Evolutionary conservation across 148 eudicot species (phyloP).

Genomic region (Limonium bicolor): DNA sequence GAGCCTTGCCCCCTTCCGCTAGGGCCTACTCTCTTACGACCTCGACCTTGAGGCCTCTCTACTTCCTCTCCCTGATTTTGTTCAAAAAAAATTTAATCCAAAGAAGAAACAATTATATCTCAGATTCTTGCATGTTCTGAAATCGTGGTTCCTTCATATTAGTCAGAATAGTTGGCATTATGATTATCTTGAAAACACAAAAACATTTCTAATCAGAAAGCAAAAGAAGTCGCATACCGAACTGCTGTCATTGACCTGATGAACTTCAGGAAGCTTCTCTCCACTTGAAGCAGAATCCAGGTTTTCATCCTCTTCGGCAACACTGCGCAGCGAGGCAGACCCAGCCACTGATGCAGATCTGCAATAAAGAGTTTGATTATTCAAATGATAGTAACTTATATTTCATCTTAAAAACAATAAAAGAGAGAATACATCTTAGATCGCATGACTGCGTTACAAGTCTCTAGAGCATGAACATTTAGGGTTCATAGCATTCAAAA

Average conservation of each 20-base stretch:
- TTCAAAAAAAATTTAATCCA: not conserved
- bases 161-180: not conserved
- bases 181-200: not conserved
- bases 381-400: not conserved
- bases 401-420: not conserved
- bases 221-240: conserved; percentile 43
- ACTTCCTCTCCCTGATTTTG: conserved; percentile 30
- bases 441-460: no score
- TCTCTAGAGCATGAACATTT: conserved; percentile 1
- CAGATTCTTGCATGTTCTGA: not conserved
- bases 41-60: conserved; percentile 31
- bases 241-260: conserved; percentile 47
- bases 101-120: not conserved
- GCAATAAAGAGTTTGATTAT: conserved; percentile 12
- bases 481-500: no score
- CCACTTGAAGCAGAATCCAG: conserved; percentile 76
- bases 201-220: not conserved
- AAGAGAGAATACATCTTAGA: no score
- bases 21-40: conserved; percentile 78
- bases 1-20: conserved; percentile 78
- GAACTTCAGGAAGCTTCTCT: conserved; percentile 26
- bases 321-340: conserved; percentile 44
- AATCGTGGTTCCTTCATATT: not conserved
- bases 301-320: conserved; percentile 62
- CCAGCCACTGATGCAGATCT: conserved; percentile 76